Conservation (phyloP, 2,329 filamentous ascomycete species). For the Beauveria sp. region DNA sequence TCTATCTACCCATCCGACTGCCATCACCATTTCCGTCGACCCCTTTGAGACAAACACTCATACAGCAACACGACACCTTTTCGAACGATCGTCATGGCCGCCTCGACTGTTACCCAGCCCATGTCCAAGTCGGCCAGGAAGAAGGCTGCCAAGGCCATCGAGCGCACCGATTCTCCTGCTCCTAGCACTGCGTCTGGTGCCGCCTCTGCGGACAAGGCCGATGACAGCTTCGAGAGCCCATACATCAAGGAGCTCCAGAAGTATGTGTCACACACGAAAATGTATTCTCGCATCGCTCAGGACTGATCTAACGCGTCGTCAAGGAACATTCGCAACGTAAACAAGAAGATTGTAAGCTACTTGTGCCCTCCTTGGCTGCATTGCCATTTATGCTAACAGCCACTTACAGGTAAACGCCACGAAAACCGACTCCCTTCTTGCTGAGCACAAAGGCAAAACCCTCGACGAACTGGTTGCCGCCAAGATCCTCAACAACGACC, state of each 20-base stretch:
- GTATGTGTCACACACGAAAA: constrained; percentile 42
- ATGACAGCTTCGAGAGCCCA: constrained; percentile 60
- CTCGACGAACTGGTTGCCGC: constrained; percentile 65
- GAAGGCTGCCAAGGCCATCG: constrained; percentile 47
- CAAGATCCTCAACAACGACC: constrained; percentile 73
- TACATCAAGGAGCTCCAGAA: constrained; percentile 88
- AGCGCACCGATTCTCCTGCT: constrained; percentile 48
- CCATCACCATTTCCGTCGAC: neutral
- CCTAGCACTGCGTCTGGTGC: constrained; percentile 38
- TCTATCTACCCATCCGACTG: neutral
- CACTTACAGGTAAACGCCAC: constrained; percentile 55
- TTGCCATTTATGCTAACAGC: neutral
- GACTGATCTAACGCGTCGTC: neutral
- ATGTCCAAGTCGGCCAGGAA: constrained; percentile 65
- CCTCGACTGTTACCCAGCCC: constrained; percentile 46
- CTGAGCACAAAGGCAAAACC: constrained; percentile 60
- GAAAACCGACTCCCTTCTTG: constrained; percentile 64
- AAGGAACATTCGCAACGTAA: constrained; percentile 84
- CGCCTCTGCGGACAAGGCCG: constrained; percentile 46
- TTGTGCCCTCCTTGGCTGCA: constrained; percentile 9
- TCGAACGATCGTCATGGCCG: constrained; percentile 43
- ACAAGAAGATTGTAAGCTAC: constrained; percentile 78
- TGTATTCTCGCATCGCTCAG: neutral
- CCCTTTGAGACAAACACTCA: constrained; percentile 2
- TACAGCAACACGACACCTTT: neutral